Conservation (phyloP, 306 rosid genomes). For the Vicia villosa region DNA sequence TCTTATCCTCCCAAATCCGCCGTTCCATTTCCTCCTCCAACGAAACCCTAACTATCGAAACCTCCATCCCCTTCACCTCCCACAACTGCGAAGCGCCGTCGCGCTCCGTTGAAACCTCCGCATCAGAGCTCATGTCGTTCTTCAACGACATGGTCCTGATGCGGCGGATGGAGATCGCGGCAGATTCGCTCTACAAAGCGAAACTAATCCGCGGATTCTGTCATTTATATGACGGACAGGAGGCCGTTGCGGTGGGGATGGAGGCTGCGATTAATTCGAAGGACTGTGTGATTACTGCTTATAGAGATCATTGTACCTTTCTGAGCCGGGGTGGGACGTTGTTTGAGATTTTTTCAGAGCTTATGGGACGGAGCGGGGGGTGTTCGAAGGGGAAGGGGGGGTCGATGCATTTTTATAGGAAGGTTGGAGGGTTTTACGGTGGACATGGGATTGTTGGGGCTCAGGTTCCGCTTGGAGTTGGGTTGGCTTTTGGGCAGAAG, state of each 20-base stretch:
- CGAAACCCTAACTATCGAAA: slow-evolving; percentile 62
- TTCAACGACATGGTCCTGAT: slow-evolving; percentile 75
- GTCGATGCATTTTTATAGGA: slow-evolving; percentile 91
- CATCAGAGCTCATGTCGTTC: slow-evolving; percentile 67
- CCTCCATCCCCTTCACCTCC: slow-evolving; percentile 72
- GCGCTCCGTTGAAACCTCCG: slow-evolving; percentile 63
- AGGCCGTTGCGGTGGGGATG: slow-evolving; percentile 88
- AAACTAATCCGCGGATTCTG: slow-evolving; percentile 94
- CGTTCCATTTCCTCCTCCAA: slow-evolving; percentile 47
- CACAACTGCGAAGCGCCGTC: slow-evolving; percentile 79
- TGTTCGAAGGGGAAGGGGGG: slow-evolving; percentile 91
- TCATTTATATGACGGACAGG: slow-evolving; percentile 94
- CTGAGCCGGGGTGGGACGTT: slow-evolving; percentile 78
- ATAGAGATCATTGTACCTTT: slow-evolving; percentile 86
- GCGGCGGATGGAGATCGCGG: slow-evolving; percentile 96
- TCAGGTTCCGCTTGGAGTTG: slow-evolving; percentile 86
- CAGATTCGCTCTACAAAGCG: slow-evolving; percentile 92
- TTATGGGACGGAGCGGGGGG: slow-evolving; percentile 79
- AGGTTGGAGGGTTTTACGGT: slow-evolving; percentile 73
- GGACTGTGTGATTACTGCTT: slow-evolving; percentile 79
- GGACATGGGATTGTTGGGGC: slow-evolving; percentile 98
- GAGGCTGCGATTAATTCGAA: slow-evolving; percentile 68
- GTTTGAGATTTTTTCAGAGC: slow-evolving; percentile 61
- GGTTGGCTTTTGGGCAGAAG: slow-evolving; percentile 86
- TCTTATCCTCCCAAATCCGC: slow-evolving; percentile 51